These are phyloP conservation scores for Deuterostichococcus epilithicus DNA, from an alignment of 139 green algal species.

Conservation along the genomic window DNA sequence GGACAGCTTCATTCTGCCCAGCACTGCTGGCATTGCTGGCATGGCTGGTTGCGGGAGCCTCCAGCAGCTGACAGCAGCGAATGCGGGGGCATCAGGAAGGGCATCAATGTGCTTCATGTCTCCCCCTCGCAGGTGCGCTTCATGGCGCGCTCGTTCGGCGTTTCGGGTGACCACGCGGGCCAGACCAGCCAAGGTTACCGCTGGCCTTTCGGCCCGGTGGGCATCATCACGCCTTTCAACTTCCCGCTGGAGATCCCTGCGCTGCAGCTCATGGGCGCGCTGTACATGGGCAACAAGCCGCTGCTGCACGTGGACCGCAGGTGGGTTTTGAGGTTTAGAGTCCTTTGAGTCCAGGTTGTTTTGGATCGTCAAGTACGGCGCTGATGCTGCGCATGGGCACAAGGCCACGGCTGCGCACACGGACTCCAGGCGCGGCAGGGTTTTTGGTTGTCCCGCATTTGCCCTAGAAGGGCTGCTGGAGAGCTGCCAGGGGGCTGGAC, in stretches of 20 bases:
- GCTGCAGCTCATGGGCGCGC: constrained; percentile 95
- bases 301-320: constrained; percentile 87
- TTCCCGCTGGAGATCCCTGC: constrained; percentile 97
- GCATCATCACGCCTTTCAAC: constrained; percentile 97
- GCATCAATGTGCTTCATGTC: too few species aligned
- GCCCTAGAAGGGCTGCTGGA: too few species aligned
- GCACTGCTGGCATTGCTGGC: too few species aligned
- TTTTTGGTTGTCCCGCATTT: too few species aligned
- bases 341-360: not conserved
- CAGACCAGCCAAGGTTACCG: constrained; percentile 79
- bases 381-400: too few species aligned
- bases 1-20: too few species aligned
- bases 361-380: not conserved
- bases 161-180: constrained; percentile 85
- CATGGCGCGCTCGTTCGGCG: constrained; percentile 75
- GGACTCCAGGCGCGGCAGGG: too few species aligned
- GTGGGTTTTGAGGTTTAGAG: constrained; percentile 25
- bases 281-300: constrained; percentile 98
- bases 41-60: too few species aligned
- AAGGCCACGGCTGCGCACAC: too few species aligned
- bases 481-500: too few species aligned
- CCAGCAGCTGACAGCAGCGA: too few species aligned
- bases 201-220: constrained; percentile 90
- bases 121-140: constrained; percentile 86
- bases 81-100: too few species aligned